Conservation (phyloP, 2,329 filamentous ascomycete species). For the Phialophora verrucosa region DNA sequence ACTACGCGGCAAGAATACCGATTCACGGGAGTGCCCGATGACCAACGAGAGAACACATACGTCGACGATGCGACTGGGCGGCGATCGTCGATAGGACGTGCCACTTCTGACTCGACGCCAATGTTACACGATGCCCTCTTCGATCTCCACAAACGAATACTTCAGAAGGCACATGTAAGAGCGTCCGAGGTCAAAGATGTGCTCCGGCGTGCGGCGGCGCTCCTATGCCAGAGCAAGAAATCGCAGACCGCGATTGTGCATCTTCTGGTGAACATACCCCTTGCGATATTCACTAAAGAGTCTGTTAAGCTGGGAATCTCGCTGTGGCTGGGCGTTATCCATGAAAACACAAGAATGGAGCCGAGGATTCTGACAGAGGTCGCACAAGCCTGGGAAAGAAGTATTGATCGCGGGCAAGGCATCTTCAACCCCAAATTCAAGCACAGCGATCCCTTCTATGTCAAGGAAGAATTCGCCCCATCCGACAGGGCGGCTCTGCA, state of each 20-base stretch:
- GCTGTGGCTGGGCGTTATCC: slow-evolving; percentile 94
- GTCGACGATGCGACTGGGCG: slow-evolving; percentile 28
- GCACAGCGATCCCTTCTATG: slow-evolving; percentile 85
- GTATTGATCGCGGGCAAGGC: slow-evolving; percentile 75
- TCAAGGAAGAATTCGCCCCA: slow-evolving; percentile 90
- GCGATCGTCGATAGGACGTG: slow-evolving; percentile 25
- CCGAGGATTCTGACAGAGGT: slow-evolving; percentile 85
- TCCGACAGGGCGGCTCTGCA: slow-evolving; percentile 78
- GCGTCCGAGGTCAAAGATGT: slow-evolving; percentile 79
- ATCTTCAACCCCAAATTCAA: slow-evolving; percentile 77
- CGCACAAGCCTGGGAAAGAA: slow-evolving; percentile 87
- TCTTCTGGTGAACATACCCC: slow-evolving; percentile 90
- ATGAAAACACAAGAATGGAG: slow-evolving; percentile 90
- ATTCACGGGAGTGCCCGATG: slow-evolving; percentile 77
- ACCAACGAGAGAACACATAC: slow-evolving; percentile 46
- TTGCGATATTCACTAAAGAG: slow-evolving; percentile 89
- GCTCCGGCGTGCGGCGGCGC: slow-evolving; percentile 79
- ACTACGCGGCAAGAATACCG: slow-evolving; percentile 96
- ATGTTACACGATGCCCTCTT: slow-evolving; percentile 66
- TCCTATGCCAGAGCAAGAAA: slow-evolving; percentile 78
- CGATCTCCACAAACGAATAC: slow-evolving; percentile 73
- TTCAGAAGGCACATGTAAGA: slow-evolving; percentile 71
- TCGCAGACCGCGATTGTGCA: slow-evolving; percentile 81
- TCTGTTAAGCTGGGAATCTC: slow-evolving; percentile 95
- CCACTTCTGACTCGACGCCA: slow-evolving; percentile 44